phyloP scores from a whole-genome alignment of 257 asterid genomes.

The Salvia splendens region DNA sequence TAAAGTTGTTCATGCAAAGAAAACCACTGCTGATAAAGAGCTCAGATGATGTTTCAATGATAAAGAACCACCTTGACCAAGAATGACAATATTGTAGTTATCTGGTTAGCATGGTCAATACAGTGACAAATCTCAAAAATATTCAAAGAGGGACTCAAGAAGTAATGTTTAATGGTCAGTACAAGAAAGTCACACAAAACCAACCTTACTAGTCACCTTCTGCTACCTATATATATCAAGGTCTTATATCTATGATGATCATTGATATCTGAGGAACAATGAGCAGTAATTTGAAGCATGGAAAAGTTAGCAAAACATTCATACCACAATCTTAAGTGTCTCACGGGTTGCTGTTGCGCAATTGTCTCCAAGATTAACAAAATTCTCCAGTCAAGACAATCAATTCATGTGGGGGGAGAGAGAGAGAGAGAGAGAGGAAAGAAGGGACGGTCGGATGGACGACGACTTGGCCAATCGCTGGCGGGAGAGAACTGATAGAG shows the following conservation, averaged over 20 bases:
- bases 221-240: constrained; percentile 66
- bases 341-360: no score
- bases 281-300: constrained; percentile 1
- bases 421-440: no score
- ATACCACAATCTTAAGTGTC: constrained; percentile 99
- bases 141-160: constrained; percentile 2
- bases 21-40: no score
- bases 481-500: no score
- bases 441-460: no score
- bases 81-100: not conserved
- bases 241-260: constrained; percentile 17
- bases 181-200: constrained; percentile 19
- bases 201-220: constrained; percentile 98
- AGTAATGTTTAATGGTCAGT: not conserved
- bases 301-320: constrained; percentile 22
- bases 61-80: constrained; percentile 2
- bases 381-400: no score
- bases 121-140: not conserved
- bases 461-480: no score
- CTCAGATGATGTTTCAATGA: no score
- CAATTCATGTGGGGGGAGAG: no score
- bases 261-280: not conserved
- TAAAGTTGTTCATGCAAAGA: no score
- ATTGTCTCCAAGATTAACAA: no score
- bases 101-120: not conserved